Conservation (phyloP, 768 basidiomycete species). For the Mycena capillaripes region DNA sequence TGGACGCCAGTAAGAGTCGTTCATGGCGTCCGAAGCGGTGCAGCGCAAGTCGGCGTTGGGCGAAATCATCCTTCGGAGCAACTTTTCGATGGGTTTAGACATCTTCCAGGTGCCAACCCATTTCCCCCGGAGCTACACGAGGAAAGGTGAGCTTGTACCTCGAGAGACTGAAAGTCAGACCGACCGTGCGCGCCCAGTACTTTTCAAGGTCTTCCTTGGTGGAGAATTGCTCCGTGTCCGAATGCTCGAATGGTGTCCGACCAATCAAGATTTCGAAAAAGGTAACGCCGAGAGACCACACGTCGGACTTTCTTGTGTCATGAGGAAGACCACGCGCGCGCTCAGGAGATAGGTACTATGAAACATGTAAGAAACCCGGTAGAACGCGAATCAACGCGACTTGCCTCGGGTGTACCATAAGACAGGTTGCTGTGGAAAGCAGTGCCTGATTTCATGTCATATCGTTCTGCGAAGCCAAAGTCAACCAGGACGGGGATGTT, state of each 20-base stretch:
- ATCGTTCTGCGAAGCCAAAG: conserved; percentile 96
- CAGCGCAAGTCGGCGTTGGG: conserved; percentile 88
- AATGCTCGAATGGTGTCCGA: conserved; percentile 91
- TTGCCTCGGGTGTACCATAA: conserved; percentile 93
- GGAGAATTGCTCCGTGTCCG: conserved; percentile 82
- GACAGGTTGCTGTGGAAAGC: conserved; percentile 88
- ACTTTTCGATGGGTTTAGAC: conserved; percentile 72
- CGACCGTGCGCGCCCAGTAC: conserved; percentile 89
- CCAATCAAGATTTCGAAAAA: conserved; percentile 96
- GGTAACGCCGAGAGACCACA: conserved; percentile 90
- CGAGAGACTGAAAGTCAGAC: conserved; percentile 37
- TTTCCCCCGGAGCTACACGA: conserved; percentile 74
- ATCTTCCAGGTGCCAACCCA: conserved; percentile 90
- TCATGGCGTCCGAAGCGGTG: conserved; percentile 75
- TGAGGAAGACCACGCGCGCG: conserved; percentile 90
- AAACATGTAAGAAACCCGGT: conserved; percentile 18
- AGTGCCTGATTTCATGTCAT: conserved; percentile 71
- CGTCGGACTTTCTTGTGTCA: conserved; percentile 93
- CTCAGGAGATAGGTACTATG: conserved; percentile 91
- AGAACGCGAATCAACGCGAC: conserved; percentile 21
- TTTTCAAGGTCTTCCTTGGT: conserved; percentile 86
- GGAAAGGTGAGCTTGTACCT: neutral
- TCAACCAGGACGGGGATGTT: conserved; percentile 93
- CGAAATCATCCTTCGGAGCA: conserved; percentile 83
- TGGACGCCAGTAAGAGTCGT: conserved; percentile 75